Conservation (phyloP, 192 early-diverging fungal species). For the Paraglomus occultum region DNA sequence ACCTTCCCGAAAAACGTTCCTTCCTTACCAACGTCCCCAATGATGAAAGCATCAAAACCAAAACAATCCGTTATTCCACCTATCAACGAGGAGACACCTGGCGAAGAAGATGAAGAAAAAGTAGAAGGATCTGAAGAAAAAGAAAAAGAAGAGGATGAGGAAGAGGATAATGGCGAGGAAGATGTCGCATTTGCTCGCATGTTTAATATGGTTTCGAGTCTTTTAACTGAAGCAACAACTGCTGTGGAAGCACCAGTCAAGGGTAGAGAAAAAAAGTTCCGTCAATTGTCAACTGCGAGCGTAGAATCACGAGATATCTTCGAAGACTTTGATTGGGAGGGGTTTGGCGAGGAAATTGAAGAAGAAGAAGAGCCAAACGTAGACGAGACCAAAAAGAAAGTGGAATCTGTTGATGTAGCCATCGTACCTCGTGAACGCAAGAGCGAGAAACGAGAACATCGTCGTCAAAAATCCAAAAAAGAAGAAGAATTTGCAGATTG, state of each 20-base stretch:
- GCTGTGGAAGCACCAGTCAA: constrained; percentile 38
- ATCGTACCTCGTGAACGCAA: not conserved
- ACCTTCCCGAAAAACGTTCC: constrained; percentile 9
- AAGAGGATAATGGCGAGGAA: constrained; percentile 25
- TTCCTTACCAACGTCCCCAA: constrained; percentile 21
- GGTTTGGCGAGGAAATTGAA: constrained; percentile 23
- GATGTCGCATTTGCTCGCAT: constrained; percentile 37
- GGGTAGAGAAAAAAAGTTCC: constrained; percentile 29
- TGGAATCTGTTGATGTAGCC: not conserved
- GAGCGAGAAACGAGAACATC: not conserved
- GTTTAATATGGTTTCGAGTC: constrained; percentile 28
- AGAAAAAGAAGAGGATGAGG: constrained; percentile 1
- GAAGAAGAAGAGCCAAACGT: not conserved
- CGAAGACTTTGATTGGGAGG: constrained; percentile 32
- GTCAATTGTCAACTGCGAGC: constrained; percentile 4
- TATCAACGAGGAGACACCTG: constrained; percentile 1
- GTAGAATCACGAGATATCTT: not conserved
- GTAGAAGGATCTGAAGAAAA: too few species aligned
- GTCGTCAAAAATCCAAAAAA: constrained; percentile 3
- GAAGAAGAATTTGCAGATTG: constrained; percentile 3
- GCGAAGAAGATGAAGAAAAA: constrained; percentile 22
- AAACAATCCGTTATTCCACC: constrained; percentile 29
- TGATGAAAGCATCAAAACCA: constrained; percentile 23
- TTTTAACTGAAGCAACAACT: constrained; percentile 41
- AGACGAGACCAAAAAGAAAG: not conserved